Conservation (phyloP, 116 monocot species). For the Zostera marina region DNA sequence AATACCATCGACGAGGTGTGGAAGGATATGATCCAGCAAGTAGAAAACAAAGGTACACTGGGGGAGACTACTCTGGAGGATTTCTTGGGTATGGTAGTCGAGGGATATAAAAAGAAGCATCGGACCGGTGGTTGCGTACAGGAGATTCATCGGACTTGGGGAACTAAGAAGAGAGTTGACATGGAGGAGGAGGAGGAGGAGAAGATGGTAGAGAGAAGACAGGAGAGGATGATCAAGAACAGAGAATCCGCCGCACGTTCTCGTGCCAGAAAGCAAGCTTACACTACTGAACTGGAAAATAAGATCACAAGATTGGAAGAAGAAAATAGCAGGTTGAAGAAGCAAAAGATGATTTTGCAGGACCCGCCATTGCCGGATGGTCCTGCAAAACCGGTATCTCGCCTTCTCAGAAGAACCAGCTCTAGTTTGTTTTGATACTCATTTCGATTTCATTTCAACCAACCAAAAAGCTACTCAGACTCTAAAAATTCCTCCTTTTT, state of each 20-base stretch:
- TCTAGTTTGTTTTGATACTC: too few relatives aligned
- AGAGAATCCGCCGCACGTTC: conserved; percentile 91
- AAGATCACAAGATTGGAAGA: conserved; percentile 78
- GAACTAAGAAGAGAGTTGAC: conserved; percentile 27
- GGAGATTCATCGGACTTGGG: conserved; percentile 2
- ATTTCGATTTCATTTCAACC: too few relatives aligned
- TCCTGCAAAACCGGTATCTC: too few relatives aligned
- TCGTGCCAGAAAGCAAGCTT: conserved; percentile 95
- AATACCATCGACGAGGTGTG: conserved; percentile 80
- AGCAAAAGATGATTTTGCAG: conserved; percentile 36
- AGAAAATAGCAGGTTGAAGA: conserved; percentile 74
- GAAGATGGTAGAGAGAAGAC: conserved; percentile 71
- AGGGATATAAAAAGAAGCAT: conserved; percentile 11
- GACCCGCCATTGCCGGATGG: too few relatives aligned
- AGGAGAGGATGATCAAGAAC: conserved; percentile 94
- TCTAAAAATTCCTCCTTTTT: too few relatives aligned
- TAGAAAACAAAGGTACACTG: conserved; percentile 18
- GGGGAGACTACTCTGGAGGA: conserved; percentile 90
- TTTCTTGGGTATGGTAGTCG: conserved; percentile 57
- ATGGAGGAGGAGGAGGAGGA: conserved; percentile 25
- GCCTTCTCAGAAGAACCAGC: too few relatives aligned
- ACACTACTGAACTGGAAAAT: conserved; percentile 88
- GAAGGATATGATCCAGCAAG: conserved; percentile 37
- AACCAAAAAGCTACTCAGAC: too few relatives aligned
- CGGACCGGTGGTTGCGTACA: conserved; percentile 15